Evolutionary conservation across 73 alveolate genomes (phyloP), one percentile per base, ranked within the genome.

Genomic region (Paramecium bursaria): DNA sequence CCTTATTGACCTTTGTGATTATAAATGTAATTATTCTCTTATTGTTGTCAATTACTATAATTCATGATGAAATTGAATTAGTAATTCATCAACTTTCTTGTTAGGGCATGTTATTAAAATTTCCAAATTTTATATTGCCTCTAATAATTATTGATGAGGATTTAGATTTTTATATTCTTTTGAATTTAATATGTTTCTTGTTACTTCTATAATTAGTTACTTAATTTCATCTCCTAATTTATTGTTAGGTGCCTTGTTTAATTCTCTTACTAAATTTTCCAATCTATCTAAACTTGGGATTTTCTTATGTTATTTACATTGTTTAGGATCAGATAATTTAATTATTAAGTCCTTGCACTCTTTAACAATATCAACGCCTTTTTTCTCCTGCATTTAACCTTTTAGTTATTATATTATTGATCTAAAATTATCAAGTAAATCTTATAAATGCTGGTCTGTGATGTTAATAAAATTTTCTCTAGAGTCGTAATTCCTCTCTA

Each of bases 261-360:
- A 27, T 11, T 67, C 82, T 67, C 33, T 67, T 21, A 42, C 26
- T 15, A 67, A 39, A 39, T 13, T 67, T 42, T 67, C 82, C 21
- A 67, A 35, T 39, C 33, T 67, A 21, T 67, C 82, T 33, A 67
- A 35, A 35, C 57, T 42, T 7, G 33, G 33, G 35, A 67, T 67
- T 19, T 17, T 9, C 17, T 67, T 67, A 0, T 42, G 82, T 67
- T 67, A 15, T 33, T 42, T 25, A n/a, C n/a, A n/a, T n/a, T n/a
- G n/a, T 67, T 42, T 67, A 4, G 14, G 33, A 17, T 67, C 2
- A 19, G 50, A 25, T 42, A 67, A 67, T 14, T 67, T 67, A 13
- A 26, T 3, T 4, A 67, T 14, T 67, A 67, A 67, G 21, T 67
- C 82, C 22, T 67, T 67, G 27, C 82, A 67, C 33, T 67, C 82